phyloP scores from a whole-genome alignment of 139 green algal genomes.

The Yamagishiella unicocca region DNA sequence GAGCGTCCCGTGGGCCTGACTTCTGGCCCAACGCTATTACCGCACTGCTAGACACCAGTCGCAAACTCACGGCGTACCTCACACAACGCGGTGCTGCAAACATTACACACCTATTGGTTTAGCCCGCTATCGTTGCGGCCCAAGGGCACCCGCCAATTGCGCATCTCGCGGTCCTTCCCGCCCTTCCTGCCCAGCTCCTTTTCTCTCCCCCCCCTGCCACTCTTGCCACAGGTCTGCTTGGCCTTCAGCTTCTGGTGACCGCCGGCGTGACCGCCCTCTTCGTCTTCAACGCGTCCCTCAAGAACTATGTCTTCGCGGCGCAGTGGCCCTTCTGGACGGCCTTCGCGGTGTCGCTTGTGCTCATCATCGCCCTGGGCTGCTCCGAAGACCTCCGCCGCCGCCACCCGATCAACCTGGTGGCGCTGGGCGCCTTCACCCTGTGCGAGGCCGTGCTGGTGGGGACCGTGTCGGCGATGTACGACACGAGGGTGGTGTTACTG shows the following conservation, averaged over 20 bases:
- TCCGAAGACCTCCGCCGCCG: slow-evolving; percentile 31
- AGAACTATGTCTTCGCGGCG: slow-evolving; percentile 10
- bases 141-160: no score
- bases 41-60: no score
- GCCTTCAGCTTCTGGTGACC: slow-evolving; percentile 38
- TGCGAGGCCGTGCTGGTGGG: slow-evolving; percentile 52
- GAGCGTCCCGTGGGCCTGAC: no score
- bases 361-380: slow-evolving; percentile 13
- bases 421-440: slow-evolving; percentile 55
- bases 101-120: no score
- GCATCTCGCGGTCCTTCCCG: no score
- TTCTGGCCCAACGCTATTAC: no score
- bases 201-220: not conserved
- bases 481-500: slow-evolving; percentile 24
- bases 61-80: no score
- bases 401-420: slow-evolving; percentile 52
- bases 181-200: not conserved
- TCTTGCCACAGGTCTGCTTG: not conserved
- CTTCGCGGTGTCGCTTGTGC: slow-evolving; percentile 3
- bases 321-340: slow-evolving; percentile 36
- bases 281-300: not conserved
- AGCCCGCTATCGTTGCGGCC: no score
- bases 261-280: slow-evolving; percentile 30
- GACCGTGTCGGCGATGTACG: slow-evolving; percentile 39
- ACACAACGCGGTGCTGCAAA: no score